Base-by-base conservation (phyloP, 1,139 yeast genomes). In the Nakaseomyces sp. region DNA sequence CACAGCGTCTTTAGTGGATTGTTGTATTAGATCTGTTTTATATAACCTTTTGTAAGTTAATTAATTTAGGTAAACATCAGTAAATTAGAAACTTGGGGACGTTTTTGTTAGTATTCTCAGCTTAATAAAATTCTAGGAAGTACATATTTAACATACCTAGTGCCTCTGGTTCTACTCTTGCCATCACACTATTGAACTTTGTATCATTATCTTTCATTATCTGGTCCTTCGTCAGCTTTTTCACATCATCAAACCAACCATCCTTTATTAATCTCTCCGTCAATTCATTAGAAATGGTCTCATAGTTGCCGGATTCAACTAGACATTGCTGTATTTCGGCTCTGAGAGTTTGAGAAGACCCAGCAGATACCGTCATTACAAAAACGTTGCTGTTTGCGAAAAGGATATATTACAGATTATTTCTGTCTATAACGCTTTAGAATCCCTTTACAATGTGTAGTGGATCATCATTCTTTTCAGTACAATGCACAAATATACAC, bases 231-330 rank as follows among this genome's bases (percentile, higher is more conserved):
- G 93, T 82, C 44, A 82, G 54, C 43, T 71, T 75, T 44, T 77
- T 71, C 26, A 88, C 79, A 48, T 81, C 74, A 54, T 86, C 95
- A 53, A 77, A 79, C 96, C 96, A 89, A 6, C 96, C 96, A 2
- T 81, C 72, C 57, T 84, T 84, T 47, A 77, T 72, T 22, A 89
- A 72, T 56, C 76, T 77, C 45, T 80, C 71, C 53, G 79, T 78
- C 47, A 88, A 67, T 44, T 72, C 71, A 45, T 74, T 74, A 45
- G 79, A 78, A 47, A 82, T 79, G 40, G 63, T 66, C 50, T 84
- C 91, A 63, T 86, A 87, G 64, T 82, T 84, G 0, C 96, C 96
- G 22, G 88, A 76, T 36, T 81, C 74, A 4, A 86, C 77, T 39
- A 87, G 71, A 54, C 79, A 80, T 47, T 77, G 77, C 56, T 82